Evolutionary conservation across 1,139 yeast genomes (phyloP).

Genomic region (Diutina catenulata): DNA sequence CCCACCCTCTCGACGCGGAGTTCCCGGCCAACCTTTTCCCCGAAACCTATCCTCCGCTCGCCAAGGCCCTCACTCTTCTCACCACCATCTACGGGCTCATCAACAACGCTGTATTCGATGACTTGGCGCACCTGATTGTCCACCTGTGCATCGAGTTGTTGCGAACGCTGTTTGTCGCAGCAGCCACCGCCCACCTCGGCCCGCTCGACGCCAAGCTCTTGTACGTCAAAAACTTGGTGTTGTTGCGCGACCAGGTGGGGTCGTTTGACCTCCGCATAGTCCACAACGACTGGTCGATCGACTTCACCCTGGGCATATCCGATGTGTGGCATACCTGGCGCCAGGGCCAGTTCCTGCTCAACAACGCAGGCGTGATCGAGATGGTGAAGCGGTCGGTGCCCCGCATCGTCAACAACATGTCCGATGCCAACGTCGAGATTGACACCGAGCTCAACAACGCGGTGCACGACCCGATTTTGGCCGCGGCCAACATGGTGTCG

Average conservation of each 20-base stretch:
- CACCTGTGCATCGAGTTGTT: constrained; percentile 59
- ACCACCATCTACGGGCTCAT: constrained; percentile 74
- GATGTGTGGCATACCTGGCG: constrained; percentile 41
- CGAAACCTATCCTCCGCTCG: constrained; percentile 64
- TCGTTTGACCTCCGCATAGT: constrained; percentile 74
- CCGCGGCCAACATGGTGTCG: constrained; percentile 24
- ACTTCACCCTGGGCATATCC: constrained; percentile 61
- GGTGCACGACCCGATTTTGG: constrained; percentile 48
- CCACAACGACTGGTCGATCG: constrained; percentile 62
- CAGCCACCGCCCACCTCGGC: constrained; percentile 25
- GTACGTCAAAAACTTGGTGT: constrained; percentile 58
- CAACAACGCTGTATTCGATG: constrained; percentile 71
- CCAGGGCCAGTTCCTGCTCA: constrained; percentile 22
- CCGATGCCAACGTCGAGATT: constrained; percentile 73
- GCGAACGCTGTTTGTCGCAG: constrained; percentile 40
- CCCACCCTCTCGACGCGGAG: constrained; percentile 18
- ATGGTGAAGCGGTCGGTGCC: constrained; percentile 67
- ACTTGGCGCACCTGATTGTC: constrained; percentile 76
- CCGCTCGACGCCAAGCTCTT: constrained; percentile 52
- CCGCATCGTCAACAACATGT: constrained; percentile 71
- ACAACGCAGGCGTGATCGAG: constrained; percentile 35
- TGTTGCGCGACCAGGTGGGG: constrained; percentile 59
- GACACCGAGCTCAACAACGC: constrained; percentile 61
- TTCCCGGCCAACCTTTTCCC: constrained; percentile 30
- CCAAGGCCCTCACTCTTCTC: constrained; percentile 56